Evolutionary conservation across 371 early-diverging fungal genomes (phyloP), one percentile per base, ranked within the genome.

Genomic region (Mucor velutinosus): DNA sequence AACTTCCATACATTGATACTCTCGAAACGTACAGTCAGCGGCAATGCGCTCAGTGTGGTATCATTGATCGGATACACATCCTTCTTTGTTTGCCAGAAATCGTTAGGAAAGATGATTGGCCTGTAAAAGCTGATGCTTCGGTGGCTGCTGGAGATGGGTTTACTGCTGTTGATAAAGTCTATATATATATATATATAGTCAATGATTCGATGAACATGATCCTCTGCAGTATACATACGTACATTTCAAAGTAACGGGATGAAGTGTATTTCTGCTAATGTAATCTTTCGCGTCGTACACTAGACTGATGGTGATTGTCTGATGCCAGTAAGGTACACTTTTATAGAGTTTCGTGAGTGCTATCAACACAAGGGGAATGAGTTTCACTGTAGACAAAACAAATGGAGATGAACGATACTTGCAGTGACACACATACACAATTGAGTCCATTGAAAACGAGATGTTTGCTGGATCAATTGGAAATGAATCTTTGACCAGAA

Each of bases 21-120:
- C 32, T 85, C 83, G 70, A 87, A 81, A 57, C 82, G 80, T 59
- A 96, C 80, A 25, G 81, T 83, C 56, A 97, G 67, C 14, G 94
- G 92, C 14, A 95, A 73, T 8, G 76, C 74, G 19, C 82, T 83
- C 58, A 91, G 84, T 7, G 96, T 90, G 23, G 53, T 53, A 7
- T 87, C 82, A 69, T 95, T 95, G 69, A 95, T 87, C 1, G 84
- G 84, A 39, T 75, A 77, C 19, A 90, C 76, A 32, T 94, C 87
- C 17, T 93, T 90, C n/a, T 76, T 76, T 32, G 95, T 74, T 29
- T 88, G 67, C 97, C 97, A 97, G 63, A 97, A 97, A 61, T 95
- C 92, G 69, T 97, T 95, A 30, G 87, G 85, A 64, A 83, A 92
- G 39, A 94, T 65, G 23, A 91, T 80, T 3, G 96, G 96, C 15